A percentile compares a stretch with the other conserved stretches of the same genome.
phyloP scores from a whole-genome alignment of 805 yeast genomes.

The Nakazawaea wyomingensis region DNA sequence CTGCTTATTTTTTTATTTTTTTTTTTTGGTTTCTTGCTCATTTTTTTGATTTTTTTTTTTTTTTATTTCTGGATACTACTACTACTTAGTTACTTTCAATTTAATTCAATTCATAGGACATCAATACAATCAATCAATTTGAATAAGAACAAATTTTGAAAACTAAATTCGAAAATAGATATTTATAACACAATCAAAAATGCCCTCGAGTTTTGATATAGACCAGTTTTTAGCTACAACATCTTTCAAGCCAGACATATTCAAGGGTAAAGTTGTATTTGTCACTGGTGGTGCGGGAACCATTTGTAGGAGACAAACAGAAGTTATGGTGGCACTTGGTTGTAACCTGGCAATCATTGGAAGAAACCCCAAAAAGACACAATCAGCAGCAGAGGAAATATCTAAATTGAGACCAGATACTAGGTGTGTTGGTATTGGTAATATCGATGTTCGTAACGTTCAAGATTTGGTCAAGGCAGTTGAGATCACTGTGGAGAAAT shows the following conservation, averaged over 20 bases:
- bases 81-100: too few relatives aligned
- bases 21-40: too few relatives aligned
- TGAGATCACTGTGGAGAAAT: conserved; percentile 51
- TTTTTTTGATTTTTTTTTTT: too few relatives aligned
- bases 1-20: too few relatives aligned
- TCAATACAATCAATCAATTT: too few relatives aligned
- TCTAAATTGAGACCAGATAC: conserved; percentile 50
- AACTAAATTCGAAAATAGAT: too few relatives aligned
- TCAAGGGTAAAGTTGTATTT: conserved; percentile 80
- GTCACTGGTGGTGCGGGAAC: conserved; percentile 97
- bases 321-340: conserved; percentile 77
- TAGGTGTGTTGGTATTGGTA: conserved; percentile 65
- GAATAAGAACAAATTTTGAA: too few relatives aligned
- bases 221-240: conserved; percentile 3
- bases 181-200: background rate
- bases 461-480: conserved; percentile 59
- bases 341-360: conserved; percentile 87
- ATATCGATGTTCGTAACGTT: conserved; percentile 74
- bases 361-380: conserved; percentile 63
- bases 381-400: conserved; percentile 62
- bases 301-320: conserved; percentile 87
- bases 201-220: background rate
- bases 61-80: too few relatives aligned
- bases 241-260: conserved; percentile 53
- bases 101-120: too few relatives aligned